Evolutionary conservation across 176 grass and related monocot genomes (phyloP).

Genomic region (Hsuehochloa calcarea): DNA sequence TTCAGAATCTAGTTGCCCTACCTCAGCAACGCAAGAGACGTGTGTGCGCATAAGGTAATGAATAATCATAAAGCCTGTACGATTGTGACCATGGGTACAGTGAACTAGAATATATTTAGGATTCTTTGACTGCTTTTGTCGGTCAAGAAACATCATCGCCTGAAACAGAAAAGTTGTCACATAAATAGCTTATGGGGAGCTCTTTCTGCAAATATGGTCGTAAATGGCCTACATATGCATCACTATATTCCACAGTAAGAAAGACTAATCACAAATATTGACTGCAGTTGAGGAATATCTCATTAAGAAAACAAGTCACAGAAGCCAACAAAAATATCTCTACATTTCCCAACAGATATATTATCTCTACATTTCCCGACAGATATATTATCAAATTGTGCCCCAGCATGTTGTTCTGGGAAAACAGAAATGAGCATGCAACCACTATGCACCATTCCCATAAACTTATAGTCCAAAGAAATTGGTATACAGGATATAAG

Average conservation of each 20-base stretch:
- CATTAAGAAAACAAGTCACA: constrained; percentile 9
- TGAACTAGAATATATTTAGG: constrained; percentile 91
- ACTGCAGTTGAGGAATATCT: not conserved
- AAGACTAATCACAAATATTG: constrained; percentile 1
- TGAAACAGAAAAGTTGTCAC: constrained; percentile 39
- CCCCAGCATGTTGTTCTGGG: not conserved
- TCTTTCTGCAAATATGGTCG: not conserved
- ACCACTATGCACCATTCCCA: constrained; percentile 11
- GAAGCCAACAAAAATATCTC: not conserved
- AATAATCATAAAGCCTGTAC: constrained; percentile 98
- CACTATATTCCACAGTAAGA: not conserved
- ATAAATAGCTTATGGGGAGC: not conserved
- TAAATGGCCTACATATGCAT: not conserved
- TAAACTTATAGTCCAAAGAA: constrained; percentile 8
- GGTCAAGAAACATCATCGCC: constrained; percentile 76
- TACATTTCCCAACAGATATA: not conserved
- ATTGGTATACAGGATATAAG: not conserved
- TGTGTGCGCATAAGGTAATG: constrained; percentile 94
- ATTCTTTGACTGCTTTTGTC: constrained; percentile 73
- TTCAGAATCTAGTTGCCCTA: constrained; percentile 27
- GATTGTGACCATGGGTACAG: constrained; percentile 99
- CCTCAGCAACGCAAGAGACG: constrained; percentile 64
- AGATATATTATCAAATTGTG: constrained; percentile 1
- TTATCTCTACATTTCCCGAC: not conserved
- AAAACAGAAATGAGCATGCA: not conserved